Conservation (phyloP, 1,284 basidiomycete genomes). For the Sanghuangporus baumii region DNA sequence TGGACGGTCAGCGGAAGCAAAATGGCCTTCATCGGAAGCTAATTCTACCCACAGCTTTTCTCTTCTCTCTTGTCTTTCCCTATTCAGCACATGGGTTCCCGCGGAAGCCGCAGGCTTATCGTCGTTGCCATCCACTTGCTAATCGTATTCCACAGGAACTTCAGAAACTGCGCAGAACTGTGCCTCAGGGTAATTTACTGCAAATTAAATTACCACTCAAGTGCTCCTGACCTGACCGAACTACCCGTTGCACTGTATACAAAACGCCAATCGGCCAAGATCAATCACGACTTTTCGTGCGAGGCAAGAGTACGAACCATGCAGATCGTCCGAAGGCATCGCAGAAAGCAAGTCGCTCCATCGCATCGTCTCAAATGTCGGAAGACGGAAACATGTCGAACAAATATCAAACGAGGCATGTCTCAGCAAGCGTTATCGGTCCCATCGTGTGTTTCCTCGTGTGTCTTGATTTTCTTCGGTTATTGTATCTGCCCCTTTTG, state of each 20-base stretch:
- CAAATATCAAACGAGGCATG: not conserved
- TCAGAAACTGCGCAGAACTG: not conserved
- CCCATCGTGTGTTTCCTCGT: not conserved
- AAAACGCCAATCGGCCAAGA: not conserved
- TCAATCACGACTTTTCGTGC: not conserved
- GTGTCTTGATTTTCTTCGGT: not conserved
- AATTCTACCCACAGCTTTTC: not conserved
- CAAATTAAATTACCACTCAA: not conserved
- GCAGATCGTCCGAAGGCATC: not conserved
- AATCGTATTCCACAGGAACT: not conserved
- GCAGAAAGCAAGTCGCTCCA: not conserved
- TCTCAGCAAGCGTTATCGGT: not conserved
- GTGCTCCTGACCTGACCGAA: not conserved
- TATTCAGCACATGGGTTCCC: not conserved
- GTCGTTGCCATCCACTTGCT: not conserved
- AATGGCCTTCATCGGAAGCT: not conserved
- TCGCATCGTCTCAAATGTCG: not conserved
- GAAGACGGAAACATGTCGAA: not conserved
- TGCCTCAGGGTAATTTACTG: not conserved
- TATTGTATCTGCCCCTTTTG: not conserved
- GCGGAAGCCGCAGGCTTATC: not conserved
- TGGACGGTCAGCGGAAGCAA: not conserved
- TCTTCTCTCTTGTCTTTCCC: not conserved
- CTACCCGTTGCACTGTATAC: not conserved
- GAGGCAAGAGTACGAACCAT: not conserved